Base-by-base conservation (phyloP, 164 flowering plant species). In the Dillenia suffruticosa region DNA sequence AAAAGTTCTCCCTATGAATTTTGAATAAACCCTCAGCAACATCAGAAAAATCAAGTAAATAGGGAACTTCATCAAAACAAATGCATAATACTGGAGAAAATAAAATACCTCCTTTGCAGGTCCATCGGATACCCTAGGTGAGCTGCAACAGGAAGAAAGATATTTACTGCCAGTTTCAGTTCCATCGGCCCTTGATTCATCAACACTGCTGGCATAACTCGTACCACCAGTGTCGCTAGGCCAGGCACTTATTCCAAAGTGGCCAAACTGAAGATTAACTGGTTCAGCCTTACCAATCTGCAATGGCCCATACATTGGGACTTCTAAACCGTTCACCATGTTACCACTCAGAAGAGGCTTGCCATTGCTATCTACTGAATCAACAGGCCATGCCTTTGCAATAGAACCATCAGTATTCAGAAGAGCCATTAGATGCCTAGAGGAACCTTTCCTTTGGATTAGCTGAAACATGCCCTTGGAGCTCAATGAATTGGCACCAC, bases 391-490 rank as follows among this genome's bases (percentile, higher is more conserved):
- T 32, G 95, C 89, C 72, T 79, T 88, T 49, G 97, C 97, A 45
- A 88, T 89, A 59, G 97, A 84, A 17, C 97, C 97, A 77, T 90
- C 97, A 45, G 67, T 82, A 63, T 90, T 83, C 6, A 88, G 68
- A 67, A 90, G 85, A 65, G 97, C 94, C 95, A 90, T 86, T 54
- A 90, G 71, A 71, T 90, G 86, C 70, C 95, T 74, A 54, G 82
- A 74, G 46, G 97, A 90, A 63, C 97, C 97, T 72, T 88, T 78
- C 52, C 90, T 79, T 72, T 90, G 92, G 67, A 90, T 88, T 57
- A 88, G 79, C 70, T 86, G 92, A 69, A 88, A 83, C 97, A 90
- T 88, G 14, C 95, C 86, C 80, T 88, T 88, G 44, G 92, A 86
- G 65, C 84, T 82, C 66, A 88, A 70, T 10, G 92, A 88, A 70